Evolutionary conservation across 345 rosid genomes (phyloP).

Genomic region (Brassica napus): DNA sequence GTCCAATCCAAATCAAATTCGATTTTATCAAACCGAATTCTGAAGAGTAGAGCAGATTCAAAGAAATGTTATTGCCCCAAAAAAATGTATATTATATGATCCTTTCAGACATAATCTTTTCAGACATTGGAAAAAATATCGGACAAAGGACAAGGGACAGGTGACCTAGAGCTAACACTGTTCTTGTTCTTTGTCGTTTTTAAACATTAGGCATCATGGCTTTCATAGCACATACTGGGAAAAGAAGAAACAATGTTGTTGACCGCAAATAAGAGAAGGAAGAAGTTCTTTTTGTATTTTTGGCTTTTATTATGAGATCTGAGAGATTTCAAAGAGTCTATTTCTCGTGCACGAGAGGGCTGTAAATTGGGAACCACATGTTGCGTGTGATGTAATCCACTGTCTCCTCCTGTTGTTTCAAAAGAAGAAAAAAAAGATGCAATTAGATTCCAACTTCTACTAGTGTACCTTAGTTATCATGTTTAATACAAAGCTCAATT

Average conservation of each 20-base stretch:
- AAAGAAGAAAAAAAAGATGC: background rate
- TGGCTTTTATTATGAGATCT: background rate
- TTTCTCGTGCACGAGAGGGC: constrained; percentile 94
- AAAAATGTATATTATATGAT: background rate
- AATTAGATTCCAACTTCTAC: background rate
- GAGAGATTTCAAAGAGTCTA: constrained; percentile 36
- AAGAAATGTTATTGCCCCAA: constrained; percentile 3
- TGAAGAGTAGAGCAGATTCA: background rate
- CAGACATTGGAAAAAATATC: constrained; percentile 10
- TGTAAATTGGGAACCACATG: constrained; percentile 95
- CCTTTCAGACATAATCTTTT: constrained; percentile 7
- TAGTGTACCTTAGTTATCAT: constrained; percentile 2
- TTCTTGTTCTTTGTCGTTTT: constrained; percentile 11
- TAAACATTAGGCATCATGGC: background rate
- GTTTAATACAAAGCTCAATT: background rate
- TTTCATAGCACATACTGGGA: constrained; percentile 1
- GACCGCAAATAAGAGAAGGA: background rate
- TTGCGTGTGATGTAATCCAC: constrained; percentile 58
- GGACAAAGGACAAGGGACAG: constrained; percentile 19
- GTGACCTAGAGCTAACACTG: constrained; percentile 34
- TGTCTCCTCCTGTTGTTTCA: constrained; percentile 71
- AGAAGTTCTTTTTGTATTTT: background rate
- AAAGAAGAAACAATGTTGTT: constrained; percentile 18
- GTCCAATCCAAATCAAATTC: background rate
- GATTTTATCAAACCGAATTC: background rate